phyloP scores from a whole-genome alignment of 2,329 filamentous ascomycete species.

The Monilinia fructicola region DNA sequence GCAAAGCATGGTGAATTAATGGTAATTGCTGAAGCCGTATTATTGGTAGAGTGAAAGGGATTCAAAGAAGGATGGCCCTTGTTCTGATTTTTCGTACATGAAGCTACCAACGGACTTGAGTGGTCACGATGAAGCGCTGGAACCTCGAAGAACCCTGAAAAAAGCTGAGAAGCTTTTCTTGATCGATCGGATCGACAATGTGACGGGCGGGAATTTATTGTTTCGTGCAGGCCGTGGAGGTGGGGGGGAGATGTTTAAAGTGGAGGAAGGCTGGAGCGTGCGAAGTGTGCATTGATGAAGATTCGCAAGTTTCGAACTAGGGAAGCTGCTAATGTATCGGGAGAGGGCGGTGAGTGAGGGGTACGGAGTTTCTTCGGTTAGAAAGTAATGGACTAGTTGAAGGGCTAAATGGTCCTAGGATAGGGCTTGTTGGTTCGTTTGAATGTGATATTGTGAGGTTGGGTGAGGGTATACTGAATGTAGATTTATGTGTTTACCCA shows the following conservation, averaged over 20 bases:
- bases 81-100: not conserved
- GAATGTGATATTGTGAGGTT: not conserved
- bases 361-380: not conserved
- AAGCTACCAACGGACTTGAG: not conserved
- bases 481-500: not conserved
- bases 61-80: conserved; percentile 11
- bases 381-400: not conserved
- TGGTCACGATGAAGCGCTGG: not conserved
- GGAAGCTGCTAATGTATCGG: not conserved
- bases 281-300: conserved; percentile 3
- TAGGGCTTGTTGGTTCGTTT: not conserved
- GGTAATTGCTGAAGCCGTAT: not conserved
- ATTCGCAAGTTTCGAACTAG: conserved; percentile 5
- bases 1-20: not conserved
- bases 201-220: conserved; percentile 5
- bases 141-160: conserved; percentile 3
- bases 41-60: not conserved
- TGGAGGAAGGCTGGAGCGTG: not conserved
- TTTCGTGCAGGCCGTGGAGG: conserved; percentile 7
- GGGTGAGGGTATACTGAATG: not conserved
- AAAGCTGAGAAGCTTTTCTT: conserved; percentile 2
- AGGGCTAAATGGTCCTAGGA: not conserved
- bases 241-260: not conserved
- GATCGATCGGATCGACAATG: conserved; percentile 16
- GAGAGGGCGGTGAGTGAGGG: conserved; percentile 4